Percentiles rank a stretch among this genome's conserved stretches.
Evolutionary conservation across 1,139 yeast genomes (phyloP).

Genomic region (Diutina scorzettiae): DNA sequence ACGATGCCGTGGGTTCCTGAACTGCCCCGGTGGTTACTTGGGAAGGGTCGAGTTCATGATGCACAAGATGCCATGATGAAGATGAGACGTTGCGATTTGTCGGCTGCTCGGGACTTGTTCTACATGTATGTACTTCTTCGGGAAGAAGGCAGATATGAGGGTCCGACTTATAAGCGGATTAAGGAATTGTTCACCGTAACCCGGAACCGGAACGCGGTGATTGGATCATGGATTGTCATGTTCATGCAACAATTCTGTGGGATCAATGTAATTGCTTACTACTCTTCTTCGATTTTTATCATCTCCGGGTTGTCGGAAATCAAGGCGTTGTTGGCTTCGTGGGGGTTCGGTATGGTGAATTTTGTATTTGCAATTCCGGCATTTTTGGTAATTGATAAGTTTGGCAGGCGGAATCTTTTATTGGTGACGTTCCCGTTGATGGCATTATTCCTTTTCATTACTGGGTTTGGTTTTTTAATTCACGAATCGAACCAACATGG

Average conservation of each 20-base stretch:
- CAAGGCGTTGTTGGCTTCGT: slow-evolving; percentile 5
- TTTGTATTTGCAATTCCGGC: slow-evolving; percentile 6
- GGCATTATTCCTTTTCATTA: not conserved
- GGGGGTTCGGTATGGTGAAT: slow-evolving; percentile 6
- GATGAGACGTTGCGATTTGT: not conserved
- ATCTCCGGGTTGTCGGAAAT: not conserved
- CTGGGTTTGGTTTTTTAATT: slow-evolving; percentile 49
- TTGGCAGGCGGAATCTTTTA: slow-evolving; percentile 3
- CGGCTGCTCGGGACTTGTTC: slow-evolving; percentile 66
- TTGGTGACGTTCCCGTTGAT: slow-evolving; percentile 5
- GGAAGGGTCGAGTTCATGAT: slow-evolving; percentile 3
- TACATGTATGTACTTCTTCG: slow-evolving; percentile 33
- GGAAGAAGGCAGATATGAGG: slow-evolving; percentile 11
- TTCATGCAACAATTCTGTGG: slow-evolving; percentile 93
- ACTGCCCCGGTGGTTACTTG: slow-evolving; percentile 6
- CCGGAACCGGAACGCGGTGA: slow-evolving; percentile 73
- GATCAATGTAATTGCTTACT: slow-evolving; percentile 24
- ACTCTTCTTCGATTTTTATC: slow-evolving; percentile 2
- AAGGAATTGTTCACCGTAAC: slow-evolving; percentile 52
- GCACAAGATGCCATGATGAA: not conserved
- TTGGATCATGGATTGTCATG: slow-evolving; percentile 75
- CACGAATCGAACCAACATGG: slow-evolving; percentile 12
- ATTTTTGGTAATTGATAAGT: slow-evolving; percentile 4
- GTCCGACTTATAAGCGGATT: slow-evolving; percentile 19
- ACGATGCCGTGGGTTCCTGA: slow-evolving; percentile 6